phyloP scores from a whole-genome alignment of 2,329 filamentous ascomycete species.

The Alternaria longipes region DNA sequence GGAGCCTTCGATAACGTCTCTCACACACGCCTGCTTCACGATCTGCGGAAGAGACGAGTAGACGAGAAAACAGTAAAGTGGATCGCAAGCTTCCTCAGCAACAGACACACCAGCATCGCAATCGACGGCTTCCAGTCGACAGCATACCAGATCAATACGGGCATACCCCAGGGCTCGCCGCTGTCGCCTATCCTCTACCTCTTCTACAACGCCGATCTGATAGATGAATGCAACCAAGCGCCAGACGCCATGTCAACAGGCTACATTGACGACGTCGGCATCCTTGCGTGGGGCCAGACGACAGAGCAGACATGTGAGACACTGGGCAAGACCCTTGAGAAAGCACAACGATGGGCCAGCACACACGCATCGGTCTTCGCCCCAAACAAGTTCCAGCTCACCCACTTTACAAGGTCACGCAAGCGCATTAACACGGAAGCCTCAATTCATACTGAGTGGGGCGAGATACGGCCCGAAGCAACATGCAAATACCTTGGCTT shows the following conservation, averaged over 20 bases:
- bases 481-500: constrained; percentile 29
- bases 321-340: constrained; percentile 23
- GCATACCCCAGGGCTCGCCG: constrained; percentile 42
- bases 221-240: constrained; percentile 29
- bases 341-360: constrained; percentile 31
- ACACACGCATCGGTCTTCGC: constrained; percentile 39
- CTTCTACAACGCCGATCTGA: constrained; percentile 45
- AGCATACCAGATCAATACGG: constrained; percentile 26
- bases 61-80: constrained; percentile 25
- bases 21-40: constrained; percentile 33
- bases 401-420: constrained; percentile 33
- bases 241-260: constrained; percentile 22
- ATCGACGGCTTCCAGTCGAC: constrained; percentile 24
- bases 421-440: constrained; percentile 20
- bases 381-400: constrained; percentile 42
- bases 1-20: constrained; percentile 43
- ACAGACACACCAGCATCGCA: constrained; percentile 23
- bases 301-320: constrained; percentile 28
- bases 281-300: constrained; percentile 26
- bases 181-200: constrained; percentile 46
- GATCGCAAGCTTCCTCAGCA: constrained; percentile 30
- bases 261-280: constrained; percentile 36
- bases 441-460: constrained; percentile 25
- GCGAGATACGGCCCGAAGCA: constrained; percentile 21
- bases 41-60: constrained; percentile 25